Evolutionary conservation across 1,139 yeast genomes (phyloP), one percentile per base, ranked within the genome.

Genomic region (Protomyces inundatus): DNA sequence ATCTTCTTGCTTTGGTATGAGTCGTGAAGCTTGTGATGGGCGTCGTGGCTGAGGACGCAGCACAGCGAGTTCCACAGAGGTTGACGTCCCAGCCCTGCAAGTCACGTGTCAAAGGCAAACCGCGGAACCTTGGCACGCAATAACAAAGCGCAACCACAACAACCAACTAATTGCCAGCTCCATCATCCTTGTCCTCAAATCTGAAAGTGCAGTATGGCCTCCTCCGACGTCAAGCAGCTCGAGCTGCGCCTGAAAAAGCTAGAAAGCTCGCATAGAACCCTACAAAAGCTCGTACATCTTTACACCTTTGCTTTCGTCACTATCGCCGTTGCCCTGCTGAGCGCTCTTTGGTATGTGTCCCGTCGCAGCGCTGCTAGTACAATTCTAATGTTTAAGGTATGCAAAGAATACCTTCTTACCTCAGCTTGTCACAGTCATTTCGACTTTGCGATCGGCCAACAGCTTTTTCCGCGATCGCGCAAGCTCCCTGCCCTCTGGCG

Each of bases 401-500:
- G 62, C 62, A 9, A 58, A 58, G 54, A 51, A 52, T 14, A 50
- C 53, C 2, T 58, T 51, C 46, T 23, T 58, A 12, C 62, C 62
- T 14, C 62, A 58, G 35, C 35, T 58, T 10, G 54, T 55, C 12
- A 39, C 62, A 5, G 45, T 58, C 16, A 39, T 58, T 34, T 45
- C 54, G 10, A 52, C 52, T 12, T 39, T 52, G 56, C 30, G 62
- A 23, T 40, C 62, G 3, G 40, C 54, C 34, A 58, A 58, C 36
- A 46, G 54, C 23, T 50, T 58, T 33, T 58, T 58, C 56, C 34
- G 62, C 5, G 62, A 58, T 14, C 62, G 62, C 14, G 46, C 62
- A 6, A 50, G 50, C 16, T 39, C 56, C 4, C 37, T 58, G 14
- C 33, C 52, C 16, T 50, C 62, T 7, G 56, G 56, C 6, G 39